phyloP scores from a whole-genome alignment of 2,329 filamentous ascomycete species.

The Exserohilum turcica region DNA sequence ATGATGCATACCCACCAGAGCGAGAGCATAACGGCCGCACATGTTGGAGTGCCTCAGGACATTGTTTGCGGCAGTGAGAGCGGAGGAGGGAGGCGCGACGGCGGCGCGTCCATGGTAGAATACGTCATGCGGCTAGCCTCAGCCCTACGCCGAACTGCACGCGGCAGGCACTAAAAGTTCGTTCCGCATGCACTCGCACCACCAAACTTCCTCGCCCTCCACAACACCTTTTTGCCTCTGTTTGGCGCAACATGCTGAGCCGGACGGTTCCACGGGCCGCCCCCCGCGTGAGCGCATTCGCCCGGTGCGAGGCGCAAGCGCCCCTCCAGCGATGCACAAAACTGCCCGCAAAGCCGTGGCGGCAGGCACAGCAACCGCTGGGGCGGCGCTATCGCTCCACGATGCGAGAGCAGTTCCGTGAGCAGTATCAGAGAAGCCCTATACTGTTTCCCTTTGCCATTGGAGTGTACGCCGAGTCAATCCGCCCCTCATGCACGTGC shows the following conservation, averaged over 20 bases:
- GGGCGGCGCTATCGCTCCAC: slow-evolving; percentile 37
- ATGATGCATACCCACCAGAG: slow-evolving; percentile 56
- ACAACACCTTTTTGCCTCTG: slow-evolving; percentile 20
- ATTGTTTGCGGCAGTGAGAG: slow-evolving; percentile 17
- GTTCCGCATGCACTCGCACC: slow-evolving; percentile 27
- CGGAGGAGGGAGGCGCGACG: slow-evolving; percentile 13
- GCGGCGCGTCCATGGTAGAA: slow-evolving; percentile 33
- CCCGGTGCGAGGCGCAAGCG: slow-evolving; percentile 33
- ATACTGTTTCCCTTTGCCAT: slow-evolving; percentile 47
- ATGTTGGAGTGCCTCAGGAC: slow-evolving; percentile 49
- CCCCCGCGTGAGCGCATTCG: slow-evolving; percentile 25
- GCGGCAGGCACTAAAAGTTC: slow-evolving; percentile 37
- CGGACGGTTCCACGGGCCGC: slow-evolving; percentile 39
- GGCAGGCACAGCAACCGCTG: slow-evolving; percentile 32
- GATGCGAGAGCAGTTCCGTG: slow-evolving; percentile 33
- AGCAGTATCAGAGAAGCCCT: slow-evolving; percentile 48
- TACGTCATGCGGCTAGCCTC: slow-evolving; percentile 40
- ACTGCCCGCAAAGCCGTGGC: slow-evolving; percentile 32
- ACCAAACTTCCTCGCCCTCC: slow-evolving; percentile 17
- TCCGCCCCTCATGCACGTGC: not conserved
- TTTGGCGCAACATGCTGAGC: slow-evolving; percentile 43
- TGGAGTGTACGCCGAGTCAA: slow-evolving; percentile 24
- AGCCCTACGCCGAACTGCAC: slow-evolving; percentile 35
- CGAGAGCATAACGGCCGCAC: slow-evolving; percentile 71
- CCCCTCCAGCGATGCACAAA: slow-evolving; percentile 25